Percentiles rank a stretch among this genome's conserved stretches.
phyloP scores from a whole-genome alignment of 148 eudicot species.

The Polygonum maritimum region DNA sequence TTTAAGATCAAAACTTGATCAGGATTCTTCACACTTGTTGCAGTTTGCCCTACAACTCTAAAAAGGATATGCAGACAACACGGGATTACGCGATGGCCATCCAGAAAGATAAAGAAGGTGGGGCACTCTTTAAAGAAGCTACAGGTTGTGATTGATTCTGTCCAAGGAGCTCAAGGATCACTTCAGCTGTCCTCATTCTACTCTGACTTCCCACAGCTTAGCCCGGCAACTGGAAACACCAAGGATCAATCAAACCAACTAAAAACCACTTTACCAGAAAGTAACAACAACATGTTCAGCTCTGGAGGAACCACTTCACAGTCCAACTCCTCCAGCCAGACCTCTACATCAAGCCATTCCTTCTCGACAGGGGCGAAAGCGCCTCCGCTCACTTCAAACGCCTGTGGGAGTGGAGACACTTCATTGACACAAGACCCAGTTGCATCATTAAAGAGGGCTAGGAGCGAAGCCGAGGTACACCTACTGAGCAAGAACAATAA shows the following conservation, averaged over 20 bases:
- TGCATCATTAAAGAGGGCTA: constrained; percentile 1
- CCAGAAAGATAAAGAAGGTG: constrained; percentile 94
- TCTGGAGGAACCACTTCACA: constrained; percentile 32
- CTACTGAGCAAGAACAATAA: background rate
- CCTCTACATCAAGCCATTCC: constrained; percentile 55
- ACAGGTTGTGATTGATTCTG: constrained; percentile 75
- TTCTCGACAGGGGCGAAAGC: constrained; percentile 39
- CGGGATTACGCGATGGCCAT: constrained; percentile 96
- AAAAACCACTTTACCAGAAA: constrained; percentile 30
- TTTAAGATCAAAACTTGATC: background rate
- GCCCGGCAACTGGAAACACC: constrained; percentile 16
- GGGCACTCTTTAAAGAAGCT: constrained; percentile 82
- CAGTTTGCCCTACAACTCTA: constrained; percentile 95
- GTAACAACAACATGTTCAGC: constrained; percentile 24
- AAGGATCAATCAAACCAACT: constrained; percentile 29
- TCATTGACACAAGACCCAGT: constrained; percentile 16
- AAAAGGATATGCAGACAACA: constrained; percentile 96
- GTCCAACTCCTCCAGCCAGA: constrained; percentile 55
- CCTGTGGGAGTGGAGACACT: constrained; percentile 23
- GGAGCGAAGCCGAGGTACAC: background rate
- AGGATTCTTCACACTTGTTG: constrained; percentile 11
- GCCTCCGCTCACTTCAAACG: constrained; percentile 21
- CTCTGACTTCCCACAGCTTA: constrained; percentile 57
- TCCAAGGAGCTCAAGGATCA: constrained; percentile 76
- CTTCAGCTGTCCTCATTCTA: constrained; percentile 74